Base-by-base conservation (phyloP, 768 basidiomycete genomes). In the Leccinum boreale region DNA sequence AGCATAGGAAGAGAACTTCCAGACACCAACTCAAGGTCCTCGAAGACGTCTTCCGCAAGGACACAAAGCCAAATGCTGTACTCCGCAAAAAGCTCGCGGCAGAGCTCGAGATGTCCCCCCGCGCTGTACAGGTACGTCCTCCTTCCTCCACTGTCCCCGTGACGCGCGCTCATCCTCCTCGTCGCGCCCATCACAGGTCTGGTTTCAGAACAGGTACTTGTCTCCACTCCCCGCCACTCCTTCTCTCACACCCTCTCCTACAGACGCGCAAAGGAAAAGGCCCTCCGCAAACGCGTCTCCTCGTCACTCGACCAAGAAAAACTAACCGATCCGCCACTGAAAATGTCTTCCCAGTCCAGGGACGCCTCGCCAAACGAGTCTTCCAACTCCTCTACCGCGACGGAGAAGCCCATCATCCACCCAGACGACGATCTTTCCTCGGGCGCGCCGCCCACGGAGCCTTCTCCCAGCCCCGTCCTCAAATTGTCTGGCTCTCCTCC, bases 1-100 rank as follows among this genome's bases (percentile, higher is more conserved):
- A 96, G 77, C 94, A 96, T 67, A 79, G 94, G 58, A 90, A 94
- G 66, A 80, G 96, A 53, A 98, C 96, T 0, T 92, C 93, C 29
- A 84, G 86, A 33, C 78, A 84, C 19, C 96, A 98, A 77, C 87
- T 97, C 68, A 87, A 87, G 74, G 84, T 92, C 63, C 85, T 98
- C 63, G 96, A 98, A 73, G 79, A 82, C 58, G 80, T 94, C 64
- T 98, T 96, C 74, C 85, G 84, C 65, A 79, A 82, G 64, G 93
- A 94, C 74, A 92, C 92, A 56, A 98, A 98, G 72, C 95, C 96
- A 15, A 94, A 94, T 72, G 87, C 86, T 39, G 75, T 81, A 7
- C 76, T 89, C 36, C 82, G 96, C 65, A 92, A 90, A 72, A 79
- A 84, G 61, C 84, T 98, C 53, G 89, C 94, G 0, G 75, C 80